Conservation (phyloP, 139 green algal genomes). For the Auxenochlorella pyrenoidosa region DNA sequence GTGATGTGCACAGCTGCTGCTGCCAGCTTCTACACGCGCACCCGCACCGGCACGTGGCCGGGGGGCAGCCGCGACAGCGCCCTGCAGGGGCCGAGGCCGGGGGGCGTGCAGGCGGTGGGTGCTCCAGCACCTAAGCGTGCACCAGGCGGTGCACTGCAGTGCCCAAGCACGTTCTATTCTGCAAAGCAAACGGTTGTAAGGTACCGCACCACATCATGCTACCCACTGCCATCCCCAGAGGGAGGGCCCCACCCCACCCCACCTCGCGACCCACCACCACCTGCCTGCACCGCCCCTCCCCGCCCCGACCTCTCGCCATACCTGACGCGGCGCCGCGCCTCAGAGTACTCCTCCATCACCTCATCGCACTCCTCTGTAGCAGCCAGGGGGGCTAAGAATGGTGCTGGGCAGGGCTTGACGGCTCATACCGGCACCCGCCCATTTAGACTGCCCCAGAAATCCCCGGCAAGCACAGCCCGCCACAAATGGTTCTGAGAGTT, state of each 20-base stretch:
- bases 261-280: no score
- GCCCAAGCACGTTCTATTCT: not conserved
- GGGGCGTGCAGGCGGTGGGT: no score
- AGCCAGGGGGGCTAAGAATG: not conserved
- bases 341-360: slow-evolving; percentile 49
- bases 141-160: not conserved
- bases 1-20: slow-evolving; percentile 1
- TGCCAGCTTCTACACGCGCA: slow-evolving; percentile 20
- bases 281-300: not conserved
- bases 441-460: no score
- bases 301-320: not conserved
- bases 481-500: not conserved
- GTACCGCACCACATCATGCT: no score
- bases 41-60: slow-evolving; percentile 44
- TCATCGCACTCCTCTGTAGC: slow-evolving; percentile 60
- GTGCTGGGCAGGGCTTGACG: not conserved
- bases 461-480: not conserved
- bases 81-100: not conserved
- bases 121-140: no score
- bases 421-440: no score
- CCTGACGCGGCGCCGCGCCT: slow-evolving; percentile 42
- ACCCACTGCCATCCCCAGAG: no score
- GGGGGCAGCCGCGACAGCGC: slow-evolving; percentile 31
- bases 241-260: no score
- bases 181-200: no score